Base-by-base conservation (phyloP, 1,284 basidiomycete species). In the Trichosporon faecale region DNA sequence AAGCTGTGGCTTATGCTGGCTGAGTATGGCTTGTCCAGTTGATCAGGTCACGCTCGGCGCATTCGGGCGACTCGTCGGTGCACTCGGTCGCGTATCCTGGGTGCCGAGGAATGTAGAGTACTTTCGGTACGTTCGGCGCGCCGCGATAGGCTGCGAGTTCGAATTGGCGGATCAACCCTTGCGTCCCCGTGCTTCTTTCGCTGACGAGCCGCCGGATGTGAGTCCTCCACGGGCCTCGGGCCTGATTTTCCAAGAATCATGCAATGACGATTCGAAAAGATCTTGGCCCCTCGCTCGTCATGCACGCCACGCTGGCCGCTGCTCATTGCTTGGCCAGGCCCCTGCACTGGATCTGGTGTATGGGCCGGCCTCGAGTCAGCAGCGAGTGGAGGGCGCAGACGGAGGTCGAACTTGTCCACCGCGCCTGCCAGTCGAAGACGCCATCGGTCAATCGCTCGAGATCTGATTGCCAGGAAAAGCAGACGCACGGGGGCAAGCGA, bases 101-200 rank as follows among this genome's bases (percentile, higher is more conserved):
- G 49, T 52, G 49, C 49, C 49, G 49, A 52, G 49, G 49, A 52
- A 52, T 52, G 49, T 52, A 52, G 49, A 4, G 49, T 52, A 52
- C 49, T 52, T 52, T 52, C 49, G 49, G 49, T 52, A 25, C 49
- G 21, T 52, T 52, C 49, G 49, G 49, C 49, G 49, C 49, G 49
- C 49, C 49, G 40, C 40, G 49, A 52, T 52, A 52, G 49, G 49
- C 40, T 44, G 40, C 16, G 18, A n/a, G 18, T n/a, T 18, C 40
- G 18, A n/a, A 18, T 18, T 44, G 18, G 40, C 40, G 40, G 40
- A 44, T 44, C 40, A 44, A 44, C 40, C 40, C 40, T 44, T 37
- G 35, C 35, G 18, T n/a, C 18, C 40, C 16, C 40, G 40, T 44
- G 40, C 40, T 44, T 44, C 9, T 9, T 40, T 9, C 37, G 37